Conservation (phyloP, 495 filamentous ascomycete genomes). For the Astrocystis sublimbata region DNA sequence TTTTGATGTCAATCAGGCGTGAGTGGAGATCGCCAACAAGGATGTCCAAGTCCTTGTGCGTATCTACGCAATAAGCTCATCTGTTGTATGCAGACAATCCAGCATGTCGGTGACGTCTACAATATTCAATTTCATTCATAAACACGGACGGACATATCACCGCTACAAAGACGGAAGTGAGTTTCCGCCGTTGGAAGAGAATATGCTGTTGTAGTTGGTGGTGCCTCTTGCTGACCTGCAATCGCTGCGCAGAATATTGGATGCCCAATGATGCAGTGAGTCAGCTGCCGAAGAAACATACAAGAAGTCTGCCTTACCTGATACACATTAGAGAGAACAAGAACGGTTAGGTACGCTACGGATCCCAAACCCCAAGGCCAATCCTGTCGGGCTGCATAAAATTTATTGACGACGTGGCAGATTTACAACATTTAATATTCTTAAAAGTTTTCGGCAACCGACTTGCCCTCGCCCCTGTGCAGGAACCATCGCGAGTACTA, state of each 20-base stretch:
- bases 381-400: background rate
- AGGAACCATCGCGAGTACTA: slow-evolving; percentile 29
- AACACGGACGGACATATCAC: slow-evolving; percentile 40
- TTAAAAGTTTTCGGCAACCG: slow-evolving; percentile 83
- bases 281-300: background rate
- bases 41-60: background rate
- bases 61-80: background rate
- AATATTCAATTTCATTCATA: slow-evolving; percentile 31
- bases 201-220: background rate
- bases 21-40: background rate
- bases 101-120: slow-evolving; percentile 30
- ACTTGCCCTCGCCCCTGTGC: slow-evolving; percentile 24
- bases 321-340: slow-evolving; percentile 16
- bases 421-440: slow-evolving; percentile 73
- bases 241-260: slow-evolving; percentile 28
- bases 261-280: slow-evolving; percentile 35
- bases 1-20: slow-evolving; percentile 16
- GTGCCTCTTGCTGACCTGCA: slow-evolving; percentile 1
- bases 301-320: too few species aligned
- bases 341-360: slow-evolving; percentile 17
- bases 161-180: slow-evolving; percentile 41
- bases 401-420: slow-evolving; percentile 22
- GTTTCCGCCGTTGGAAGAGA: background rate
- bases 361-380: background rate
- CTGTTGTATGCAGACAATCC: slow-evolving; percentile 2